Evolutionary conservation across 2,329 filamentous ascomycete species (phyloP), one percentile per base, ranked within the genome.

Genomic region (Verticillium klebahnii): DNA sequence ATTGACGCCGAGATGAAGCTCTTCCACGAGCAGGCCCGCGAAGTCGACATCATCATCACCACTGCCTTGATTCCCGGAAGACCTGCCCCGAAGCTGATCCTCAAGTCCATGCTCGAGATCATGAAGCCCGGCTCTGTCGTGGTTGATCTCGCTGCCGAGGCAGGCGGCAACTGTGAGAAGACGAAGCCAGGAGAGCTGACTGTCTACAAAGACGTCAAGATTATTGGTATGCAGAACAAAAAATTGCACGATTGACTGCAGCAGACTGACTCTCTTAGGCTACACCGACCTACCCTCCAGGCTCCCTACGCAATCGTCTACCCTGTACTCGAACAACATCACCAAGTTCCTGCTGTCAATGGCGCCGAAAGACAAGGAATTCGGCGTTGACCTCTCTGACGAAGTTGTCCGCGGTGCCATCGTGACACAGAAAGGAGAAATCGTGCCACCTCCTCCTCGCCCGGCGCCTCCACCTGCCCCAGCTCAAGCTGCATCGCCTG

Each of bases 1-100:
- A 92, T 95, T 72, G 91, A 92, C 64, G 92, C 92, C 6, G 92
- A 97, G 74, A 96, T 96, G 92, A 93, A 91, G 73, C 82, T 97
- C 0, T 97, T 97, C 76, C 87, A 91, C 72, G 90, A 95, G 67
- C 93, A 96, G 73, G 91, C 90, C 64, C 85, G 86, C 63, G 93
- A 97, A 45, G 92, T 96, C 59, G 92, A 97, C 74, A 96, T 97
- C 65, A 90, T 97, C 64, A 90, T 97, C 71, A 96, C 92, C 1
- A 97, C 93, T 1, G 93, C 93, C n/a, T 76, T 96, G 68, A 96
- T 97, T 63, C 93, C 93, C 0, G 93, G 92, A 61, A 89, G 84
- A 67, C 89, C 89, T 32, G 92, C 92, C 0, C 93, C 93, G 0
- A 94, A 89, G 69, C 80, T 97, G 34, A 93, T 97, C 69, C 93